Evolutionary conservation across 1,284 basidiomycete genomes (phyloP), one percentile per base, ranked within the genome.

Genomic region (Cystobasidium sp.): DNA sequence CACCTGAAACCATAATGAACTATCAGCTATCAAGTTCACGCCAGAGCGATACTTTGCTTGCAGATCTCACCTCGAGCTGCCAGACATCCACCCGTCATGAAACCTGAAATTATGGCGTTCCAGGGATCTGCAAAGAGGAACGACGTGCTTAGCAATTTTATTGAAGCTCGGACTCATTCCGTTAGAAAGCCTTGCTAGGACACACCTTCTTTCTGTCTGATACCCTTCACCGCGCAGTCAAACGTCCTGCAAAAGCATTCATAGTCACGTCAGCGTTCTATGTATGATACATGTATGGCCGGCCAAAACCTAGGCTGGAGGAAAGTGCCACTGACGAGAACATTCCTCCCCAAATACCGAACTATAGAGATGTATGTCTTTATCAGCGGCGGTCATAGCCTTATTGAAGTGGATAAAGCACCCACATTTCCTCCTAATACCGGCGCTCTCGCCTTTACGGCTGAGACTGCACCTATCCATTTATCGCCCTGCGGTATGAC

Each of bases 51-150:
- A 10, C 31, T 22, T n/a, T 56, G 43, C 18, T n/a, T n/a, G 18
- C 46, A 20, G 37, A 41, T 90, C 92, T 85, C 83, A 97, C 95
- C 92, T 84, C 96, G 88, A 76, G 93, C 88, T 68, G 97, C 97
- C 67, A 99, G 84, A 82, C 92, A 96, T 73, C 96, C 96, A 84
- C 97, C 97, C 39, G 96, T 98, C 88, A 97, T 88, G 86, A 99
- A 99, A 55, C 97, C 96, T 59, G 96, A 94, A 72, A 97, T 91
- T 81, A 99, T 98, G 53, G 94, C 94, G 83, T 99, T 99, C 94
- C 95, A 99, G 66, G 95, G 92, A 83, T 99, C 97, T 65, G 16
- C 43, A 41, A 24, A 14, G 12, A 51, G 41, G 7, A 49, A n/a
- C 47, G 12, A 16, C 39, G 6, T 37, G 18, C 20, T 16, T 2